These are phyloP conservation scores for Combretum micranthum DNA, from an alignment of 345 rosid genomes.

Conservation along the genomic window DNA sequence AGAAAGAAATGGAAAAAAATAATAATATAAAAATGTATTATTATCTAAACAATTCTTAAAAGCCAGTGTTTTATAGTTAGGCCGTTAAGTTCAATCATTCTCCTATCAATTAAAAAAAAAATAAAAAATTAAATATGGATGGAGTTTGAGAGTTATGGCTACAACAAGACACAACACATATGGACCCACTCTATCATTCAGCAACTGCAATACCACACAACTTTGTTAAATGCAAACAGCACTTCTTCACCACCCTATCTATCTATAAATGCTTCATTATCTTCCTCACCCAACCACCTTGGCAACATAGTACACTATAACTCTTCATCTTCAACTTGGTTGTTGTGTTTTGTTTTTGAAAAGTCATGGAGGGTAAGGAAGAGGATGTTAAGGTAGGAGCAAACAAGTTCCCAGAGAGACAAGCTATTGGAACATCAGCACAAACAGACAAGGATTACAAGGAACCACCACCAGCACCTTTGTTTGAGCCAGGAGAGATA, in stretches of 20 bases:
- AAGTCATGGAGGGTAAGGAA: conserved; percentile 17
- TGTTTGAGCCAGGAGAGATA: conserved; percentile 24
- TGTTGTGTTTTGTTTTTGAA: background rate
- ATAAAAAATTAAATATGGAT: too few relatives aligned
- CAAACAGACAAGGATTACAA: conserved; percentile 22
- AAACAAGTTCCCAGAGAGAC: conserved; percentile 21
- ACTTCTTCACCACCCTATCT: background rate
- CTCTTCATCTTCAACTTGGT: background rate
- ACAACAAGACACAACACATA: background rate
- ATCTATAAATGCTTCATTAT: background rate
- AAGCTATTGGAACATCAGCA: conserved; percentile 19
- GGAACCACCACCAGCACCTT: conserved; percentile 23
- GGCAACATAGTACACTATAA: background rate
- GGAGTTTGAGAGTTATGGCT: background rate
- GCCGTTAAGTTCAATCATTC: too few relatives aligned
- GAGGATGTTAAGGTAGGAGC: conserved; percentile 24
- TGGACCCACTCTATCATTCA: background rate
- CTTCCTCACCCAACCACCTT: background rate
- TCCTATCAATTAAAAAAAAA: too few relatives aligned
- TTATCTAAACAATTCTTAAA: too few relatives aligned
- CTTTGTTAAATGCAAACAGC: too few relatives aligned
- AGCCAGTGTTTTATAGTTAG: too few relatives aligned
- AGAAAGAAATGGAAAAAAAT: too few relatives aligned
- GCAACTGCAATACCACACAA: background rate
- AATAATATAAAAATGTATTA: too few relatives aligned